Percentiles rank a stretch among this genome's conserved stretches.
phyloP scores from a whole-genome alignment of 164 flowering plant genomes.

The Piper betle region DNA sequence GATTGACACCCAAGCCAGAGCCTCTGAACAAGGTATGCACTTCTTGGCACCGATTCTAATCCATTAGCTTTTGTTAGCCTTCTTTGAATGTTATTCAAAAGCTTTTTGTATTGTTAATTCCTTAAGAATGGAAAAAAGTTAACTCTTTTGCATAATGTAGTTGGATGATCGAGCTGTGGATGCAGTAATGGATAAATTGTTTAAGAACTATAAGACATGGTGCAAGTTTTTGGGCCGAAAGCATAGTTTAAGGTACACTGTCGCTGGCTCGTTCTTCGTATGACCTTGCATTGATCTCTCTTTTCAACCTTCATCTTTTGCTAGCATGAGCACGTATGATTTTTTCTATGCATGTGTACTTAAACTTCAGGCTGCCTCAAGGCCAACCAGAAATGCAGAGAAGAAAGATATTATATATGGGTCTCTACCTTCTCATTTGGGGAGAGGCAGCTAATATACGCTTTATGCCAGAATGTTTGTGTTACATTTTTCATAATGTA shows the following conservation, averaged over 20 bases:
- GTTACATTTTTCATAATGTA: conserved; percentile 97
- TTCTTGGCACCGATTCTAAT: not conserved
- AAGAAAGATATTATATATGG: conserved; percentile 91
- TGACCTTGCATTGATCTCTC: not conserved
- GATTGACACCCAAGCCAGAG: conserved; percentile 84
- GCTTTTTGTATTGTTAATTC: not conserved
- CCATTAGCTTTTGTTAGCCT: too few species aligned
- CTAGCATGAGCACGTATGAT: not conserved
- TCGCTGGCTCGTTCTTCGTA: not conserved
- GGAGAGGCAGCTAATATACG: conserved; percentile 98
- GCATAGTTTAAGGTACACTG: conserved; percentile 74
- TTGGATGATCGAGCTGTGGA: conserved; percentile 91
- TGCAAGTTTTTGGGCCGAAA: conserved; percentile 92
- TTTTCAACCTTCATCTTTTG: not conserved
- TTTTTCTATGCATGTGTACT: not conserved
- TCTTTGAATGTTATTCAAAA: too few species aligned
- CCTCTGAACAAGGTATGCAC: conserved; percentile 62
- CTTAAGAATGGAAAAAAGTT: not conserved
- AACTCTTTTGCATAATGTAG: conserved; percentile 23
- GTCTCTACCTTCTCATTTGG: conserved; percentile 92
- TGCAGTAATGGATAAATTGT: conserved; percentile 75
- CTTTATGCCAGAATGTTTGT: conserved; percentile 96
- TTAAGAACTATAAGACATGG: conserved; percentile 96
- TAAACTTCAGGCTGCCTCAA: conserved; percentile 63
- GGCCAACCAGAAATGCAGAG: conserved; percentile 80